A percentile compares a stretch with the other conserved stretches of the same genome.
phyloP scores from a whole-genome alignment of 805 yeast species.

The Zygosaccharomyces lentus region DNA sequence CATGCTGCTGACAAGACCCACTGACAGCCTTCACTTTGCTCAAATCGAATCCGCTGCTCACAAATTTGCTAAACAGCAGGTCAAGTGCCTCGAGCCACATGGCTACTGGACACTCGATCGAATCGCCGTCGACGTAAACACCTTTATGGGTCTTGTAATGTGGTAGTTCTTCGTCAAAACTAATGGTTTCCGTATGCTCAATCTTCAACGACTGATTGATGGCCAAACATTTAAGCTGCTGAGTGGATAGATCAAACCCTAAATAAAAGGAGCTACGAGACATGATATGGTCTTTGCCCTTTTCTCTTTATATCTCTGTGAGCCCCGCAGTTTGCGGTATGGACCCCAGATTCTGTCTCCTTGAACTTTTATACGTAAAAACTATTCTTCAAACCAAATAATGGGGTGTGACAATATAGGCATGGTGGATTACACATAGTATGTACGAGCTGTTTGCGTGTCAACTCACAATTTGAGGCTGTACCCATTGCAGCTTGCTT shows the following conservation, averaged over 20 bases:
- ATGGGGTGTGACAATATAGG: not conserved
- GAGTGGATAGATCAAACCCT: conserved; percentile 88
- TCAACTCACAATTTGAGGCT: conserved; percentile 19
- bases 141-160: conserved; percentile 69
- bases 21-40: conserved; percentile 57
- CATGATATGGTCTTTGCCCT: conserved; percentile 1
- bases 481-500: conserved; percentile 47
- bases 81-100: conserved; percentile 90
- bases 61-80: conserved; percentile 45
- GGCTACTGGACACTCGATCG: conserved; percentile 73
- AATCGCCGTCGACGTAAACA: conserved; percentile 52
- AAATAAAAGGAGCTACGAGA: conserved; percentile 36
- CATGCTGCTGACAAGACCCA: conserved; percentile 93
- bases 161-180: conserved; percentile 63
- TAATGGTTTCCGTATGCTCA: conserved; percentile 56
- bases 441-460: not conserved
- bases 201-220: conserved; percentile 52
- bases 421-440: not conserved
- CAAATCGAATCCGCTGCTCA: conserved; percentile 57
- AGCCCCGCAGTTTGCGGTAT: not conserved
- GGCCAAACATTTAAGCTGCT: conserved; percentile 75
- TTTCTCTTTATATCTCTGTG: not conserved
- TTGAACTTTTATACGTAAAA: not conserved
- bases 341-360: not conserved
- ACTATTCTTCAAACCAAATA: not conserved